These are phyloP conservation scores for Podospora appendiculata DNA, from an alignment of 495 filamentous ascomycete genomes.

Conservation along the genomic window DNA sequence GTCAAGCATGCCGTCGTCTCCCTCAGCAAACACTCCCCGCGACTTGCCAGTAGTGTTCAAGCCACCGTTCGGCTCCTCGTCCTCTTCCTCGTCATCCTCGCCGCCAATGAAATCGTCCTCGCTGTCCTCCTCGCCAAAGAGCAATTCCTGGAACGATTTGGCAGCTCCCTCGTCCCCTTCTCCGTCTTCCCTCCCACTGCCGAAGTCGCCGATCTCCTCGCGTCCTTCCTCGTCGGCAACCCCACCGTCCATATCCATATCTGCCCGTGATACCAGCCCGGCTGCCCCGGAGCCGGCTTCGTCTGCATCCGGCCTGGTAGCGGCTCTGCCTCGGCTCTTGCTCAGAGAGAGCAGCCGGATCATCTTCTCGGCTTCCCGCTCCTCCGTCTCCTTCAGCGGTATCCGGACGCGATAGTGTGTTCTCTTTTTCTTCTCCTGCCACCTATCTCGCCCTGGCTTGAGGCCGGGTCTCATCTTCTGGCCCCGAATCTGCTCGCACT, in stretches of 20 bases:
- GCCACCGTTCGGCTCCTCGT: conserved; percentile 13
- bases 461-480: conserved; percentile 20
- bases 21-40: conserved; percentile 4
- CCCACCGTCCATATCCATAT: not conserved
- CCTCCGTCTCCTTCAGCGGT: conserved; percentile 29
- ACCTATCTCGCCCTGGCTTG: conserved; percentile 12
- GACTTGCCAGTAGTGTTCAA: not conserved
- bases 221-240: conserved; percentile 1
- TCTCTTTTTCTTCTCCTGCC: conserved; percentile 15
- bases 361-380: conserved; percentile 26
- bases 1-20: not conserved
- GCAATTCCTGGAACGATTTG: conserved; percentile 2
- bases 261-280: not conserved
- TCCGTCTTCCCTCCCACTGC: conserved; percentile 1
- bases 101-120: conserved; percentile 11
- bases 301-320: not conserved
- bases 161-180: conserved; percentile 5
- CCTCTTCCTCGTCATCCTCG: conserved; percentile 12
- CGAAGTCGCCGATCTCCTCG: conserved; percentile 1
- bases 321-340: not conserved
- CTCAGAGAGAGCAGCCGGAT: conserved; percentile 13
- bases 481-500: conserved; percentile 23
- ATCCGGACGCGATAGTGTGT: conserved; percentile 28
- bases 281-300: not conserved
- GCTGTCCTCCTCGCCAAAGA: conserved; percentile 14